These are phyloP conservation scores for Pichia sporocuriosa DNA, from an alignment of 805 yeast species.

Conservation along the genomic window DNA sequence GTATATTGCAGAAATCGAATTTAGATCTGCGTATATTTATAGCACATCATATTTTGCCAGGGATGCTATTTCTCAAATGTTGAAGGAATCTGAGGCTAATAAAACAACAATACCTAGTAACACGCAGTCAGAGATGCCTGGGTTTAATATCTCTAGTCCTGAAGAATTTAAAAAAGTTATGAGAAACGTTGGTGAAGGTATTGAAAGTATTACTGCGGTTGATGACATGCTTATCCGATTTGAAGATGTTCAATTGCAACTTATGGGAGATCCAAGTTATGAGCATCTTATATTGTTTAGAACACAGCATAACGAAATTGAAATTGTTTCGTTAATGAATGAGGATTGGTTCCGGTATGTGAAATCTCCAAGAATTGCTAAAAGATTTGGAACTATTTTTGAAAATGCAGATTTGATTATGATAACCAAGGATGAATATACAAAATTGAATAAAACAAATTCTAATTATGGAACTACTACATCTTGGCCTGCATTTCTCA, in stretches of 20 bases:
- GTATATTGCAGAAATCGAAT: slow-evolving; percentile 45
- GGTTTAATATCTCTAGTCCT: not conserved
- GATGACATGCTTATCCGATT: slow-evolving; percentile 62
- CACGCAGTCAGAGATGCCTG: not conserved
- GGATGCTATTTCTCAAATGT: slow-evolving; percentile 19
- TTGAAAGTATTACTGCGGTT: slow-evolving; percentile 30
- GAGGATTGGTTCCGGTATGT: slow-evolving; percentile 12
- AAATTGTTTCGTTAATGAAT: slow-evolving; percentile 59
- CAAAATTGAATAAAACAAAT: slow-evolving; percentile 33
- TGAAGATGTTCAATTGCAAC: slow-evolving; percentile 77
- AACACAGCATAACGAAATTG: slow-evolving; percentile 63
- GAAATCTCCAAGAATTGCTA: slow-evolving; percentile 40
- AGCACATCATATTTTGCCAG: slow-evolving; percentile 26
- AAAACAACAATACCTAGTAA: not conserved
- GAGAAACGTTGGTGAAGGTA: slow-evolving; percentile 31
- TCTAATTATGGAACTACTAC: slow-evolving; percentile 51
- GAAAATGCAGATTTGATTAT: slow-evolving; percentile 68
- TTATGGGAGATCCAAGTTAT: slow-evolving; percentile 43
- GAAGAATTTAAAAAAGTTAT: slow-evolving; percentile 48
- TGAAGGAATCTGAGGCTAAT: not conserved
- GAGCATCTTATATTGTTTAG: slow-evolving; percentile 62
- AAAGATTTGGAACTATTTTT: slow-evolving; percentile 62
- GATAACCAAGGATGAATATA: slow-evolving; percentile 44
- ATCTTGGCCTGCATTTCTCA: slow-evolving; percentile 86
- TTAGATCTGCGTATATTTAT: slow-evolving; percentile 37